phyloP scores from a whole-genome alignment of 2,329 filamentous ascomycete genomes.

The Aspergillus brunneoviolaceus region DNA sequence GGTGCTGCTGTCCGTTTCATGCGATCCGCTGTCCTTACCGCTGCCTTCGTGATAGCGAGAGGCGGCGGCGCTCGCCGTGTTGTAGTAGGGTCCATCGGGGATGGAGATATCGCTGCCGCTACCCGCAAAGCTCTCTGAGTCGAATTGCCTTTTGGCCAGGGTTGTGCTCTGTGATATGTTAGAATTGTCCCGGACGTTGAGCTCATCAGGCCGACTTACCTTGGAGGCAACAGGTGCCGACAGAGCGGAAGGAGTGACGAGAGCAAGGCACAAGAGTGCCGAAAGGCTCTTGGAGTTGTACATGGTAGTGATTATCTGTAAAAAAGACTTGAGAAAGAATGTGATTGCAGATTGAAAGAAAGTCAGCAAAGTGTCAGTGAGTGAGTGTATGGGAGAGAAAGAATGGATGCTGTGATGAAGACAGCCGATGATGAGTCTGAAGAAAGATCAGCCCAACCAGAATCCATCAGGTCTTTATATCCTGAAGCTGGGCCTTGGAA shows the following conservation, averaged over 20 bases:
- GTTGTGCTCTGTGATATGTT: background rate
- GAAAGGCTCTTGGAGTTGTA: constrained; percentile 27
- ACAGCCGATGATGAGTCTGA: background rate
- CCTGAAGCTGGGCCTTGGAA: background rate
- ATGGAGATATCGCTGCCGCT: background rate
- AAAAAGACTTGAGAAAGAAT: background rate
- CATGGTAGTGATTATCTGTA: constrained; percentile 19
- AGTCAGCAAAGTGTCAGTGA: background rate
- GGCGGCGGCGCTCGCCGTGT: background rate
- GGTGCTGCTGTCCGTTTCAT: background rate
- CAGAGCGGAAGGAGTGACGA: constrained; percentile 28
- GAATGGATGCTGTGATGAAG: constrained; percentile 9
- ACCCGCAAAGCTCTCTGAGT: background rate
- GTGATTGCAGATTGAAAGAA: background rate
- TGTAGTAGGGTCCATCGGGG: constrained; percentile 9
- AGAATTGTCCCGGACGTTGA: constrained; percentile 8
- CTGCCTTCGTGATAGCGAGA: background rate
- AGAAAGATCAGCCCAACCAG: background rate
- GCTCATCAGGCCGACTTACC: constrained; percentile 14
- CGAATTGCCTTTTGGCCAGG: background rate
- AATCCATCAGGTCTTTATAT: constrained; percentile 10
- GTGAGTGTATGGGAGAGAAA: background rate
- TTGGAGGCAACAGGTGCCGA: constrained; percentile 26
- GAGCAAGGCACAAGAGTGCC: constrained; percentile 31
- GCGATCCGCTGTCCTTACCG: background rate